These are phyloP conservation scores for Musa balbisiana DNA, from an alignment of 202 grass and related monocot genomes.

Conservation along the genomic window DNA sequence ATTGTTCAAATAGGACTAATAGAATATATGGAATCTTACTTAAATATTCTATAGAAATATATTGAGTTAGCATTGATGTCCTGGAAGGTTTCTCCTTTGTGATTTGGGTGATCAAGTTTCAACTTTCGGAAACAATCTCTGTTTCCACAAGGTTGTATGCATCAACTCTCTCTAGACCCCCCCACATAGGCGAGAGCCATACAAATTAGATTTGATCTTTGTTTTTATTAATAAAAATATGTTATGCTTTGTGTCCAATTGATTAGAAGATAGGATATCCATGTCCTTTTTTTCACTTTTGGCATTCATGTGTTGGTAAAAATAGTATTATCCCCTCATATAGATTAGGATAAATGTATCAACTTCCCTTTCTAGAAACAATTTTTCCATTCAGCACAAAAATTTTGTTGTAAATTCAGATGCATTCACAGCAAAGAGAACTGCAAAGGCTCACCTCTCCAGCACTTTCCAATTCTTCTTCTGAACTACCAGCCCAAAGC, in stretches of 20 bases:
- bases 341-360: no score
- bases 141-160: no score
- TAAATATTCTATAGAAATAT: no score
- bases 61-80: no score
- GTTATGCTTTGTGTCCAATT: background rate
- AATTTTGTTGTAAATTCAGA: background rate
- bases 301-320: background rate
- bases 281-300: background rate
- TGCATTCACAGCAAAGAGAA: slow-evolving; percentile 4
- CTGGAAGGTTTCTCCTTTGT: no score
- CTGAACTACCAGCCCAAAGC: slow-evolving; percentile 91
- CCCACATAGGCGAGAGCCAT: no score
- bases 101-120: no score
- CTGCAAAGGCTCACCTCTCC: slow-evolving; percentile 56
- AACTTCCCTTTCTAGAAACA: background rate
- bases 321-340: background rate
- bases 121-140: no score
- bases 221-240: background rate
- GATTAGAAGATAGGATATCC: background rate
- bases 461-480: slow-evolving; percentile 96
- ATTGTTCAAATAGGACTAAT: background rate
- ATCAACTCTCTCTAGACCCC: no score
- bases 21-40: background rate
- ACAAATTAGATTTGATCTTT: no score
- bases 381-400: background rate